Percentiles rank a stretch among this genome's conserved stretches.
phyloP scores from a whole-genome alignment of 495 filamentous ascomycete species.

The Penicillium salamii region DNA sequence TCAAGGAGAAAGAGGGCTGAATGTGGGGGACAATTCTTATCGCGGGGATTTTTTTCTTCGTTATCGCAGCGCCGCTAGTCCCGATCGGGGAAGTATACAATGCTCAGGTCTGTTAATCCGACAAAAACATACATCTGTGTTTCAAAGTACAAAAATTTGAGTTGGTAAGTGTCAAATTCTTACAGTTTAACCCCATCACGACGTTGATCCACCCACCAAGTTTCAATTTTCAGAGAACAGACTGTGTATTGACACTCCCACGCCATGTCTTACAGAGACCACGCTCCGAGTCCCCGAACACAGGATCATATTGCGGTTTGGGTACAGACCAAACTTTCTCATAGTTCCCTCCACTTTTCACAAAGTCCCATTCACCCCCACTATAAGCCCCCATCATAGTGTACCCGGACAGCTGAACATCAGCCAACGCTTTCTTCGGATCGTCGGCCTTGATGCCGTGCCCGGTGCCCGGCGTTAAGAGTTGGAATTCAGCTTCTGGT shows the following conservation, averaged over 20 bases:
- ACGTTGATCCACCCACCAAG: too few relatives aligned
- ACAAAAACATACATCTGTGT: too few relatives aligned
- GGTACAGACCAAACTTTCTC: constrained; percentile 14
- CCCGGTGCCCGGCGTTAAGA: constrained; percentile 27
- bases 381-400: constrained; percentile 20
- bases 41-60: constrained; percentile 1
- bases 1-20: background rate
- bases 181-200: too few relatives aligned
- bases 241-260: background rate
- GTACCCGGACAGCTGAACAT: constrained; percentile 8
- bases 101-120: too few relatives aligned
- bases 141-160: too few relatives aligned
- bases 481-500: constrained; percentile 13
- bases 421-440: constrained; percentile 4
- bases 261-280: background rate
- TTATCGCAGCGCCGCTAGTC: background rate
- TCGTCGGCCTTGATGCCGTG: constrained; percentile 15
- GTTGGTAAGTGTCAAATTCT: too few relatives aligned
- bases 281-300: constrained; percentile 6
- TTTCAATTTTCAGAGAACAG: too few relatives aligned
- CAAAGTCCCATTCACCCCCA: constrained; percentile 9
- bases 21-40: constrained; percentile 5
- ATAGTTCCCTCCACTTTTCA: constrained; percentile 12
- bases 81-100: too few relatives aligned
- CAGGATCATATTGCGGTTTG: constrained; percentile 38